phyloP scores from a whole-genome alignment of 176 grass and related monocot species.

The Carex cristatella region DNA sequence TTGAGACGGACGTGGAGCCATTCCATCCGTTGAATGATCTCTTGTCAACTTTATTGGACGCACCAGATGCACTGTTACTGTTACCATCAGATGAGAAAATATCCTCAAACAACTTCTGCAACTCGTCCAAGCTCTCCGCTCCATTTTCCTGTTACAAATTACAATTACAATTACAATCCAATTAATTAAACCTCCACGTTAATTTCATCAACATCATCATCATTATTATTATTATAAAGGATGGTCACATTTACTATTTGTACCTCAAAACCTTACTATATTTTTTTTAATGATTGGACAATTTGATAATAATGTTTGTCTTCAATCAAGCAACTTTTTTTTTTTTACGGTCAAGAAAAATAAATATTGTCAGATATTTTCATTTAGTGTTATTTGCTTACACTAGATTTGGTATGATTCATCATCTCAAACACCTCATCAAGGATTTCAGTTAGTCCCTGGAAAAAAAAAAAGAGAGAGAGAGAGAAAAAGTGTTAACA shows the following conservation, averaged over 20 bases:
- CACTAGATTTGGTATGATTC: conserved; percentile 49
- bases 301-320: not conserved
- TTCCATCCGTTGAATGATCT: not conserved
- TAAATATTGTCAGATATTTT: not conserved
- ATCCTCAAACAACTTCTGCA: conserved; percentile 73
- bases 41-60: not conserved
- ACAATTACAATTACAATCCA: no score
- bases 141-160: not conserved
- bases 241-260: not conserved
- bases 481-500: not conserved
- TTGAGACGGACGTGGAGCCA: not conserved
- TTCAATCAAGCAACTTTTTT: not conserved
- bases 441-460: conserved; percentile 67
- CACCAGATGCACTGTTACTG: not conserved
- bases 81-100: conserved; percentile 55
- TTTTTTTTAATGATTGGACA: not conserved
- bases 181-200: no score
- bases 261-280: not conserved
- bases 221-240: no score
- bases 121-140: conserved; percentile 62
- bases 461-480: not conserved
- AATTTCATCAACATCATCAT: no score
- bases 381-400: conserved; percentile 23
- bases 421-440: conserved; percentile 82
- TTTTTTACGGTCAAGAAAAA: not conserved